Evolutionary conservation across 495 filamentous ascomycete genomes (phyloP).

Genomic region (Aspergillus mulundensis): DNA sequence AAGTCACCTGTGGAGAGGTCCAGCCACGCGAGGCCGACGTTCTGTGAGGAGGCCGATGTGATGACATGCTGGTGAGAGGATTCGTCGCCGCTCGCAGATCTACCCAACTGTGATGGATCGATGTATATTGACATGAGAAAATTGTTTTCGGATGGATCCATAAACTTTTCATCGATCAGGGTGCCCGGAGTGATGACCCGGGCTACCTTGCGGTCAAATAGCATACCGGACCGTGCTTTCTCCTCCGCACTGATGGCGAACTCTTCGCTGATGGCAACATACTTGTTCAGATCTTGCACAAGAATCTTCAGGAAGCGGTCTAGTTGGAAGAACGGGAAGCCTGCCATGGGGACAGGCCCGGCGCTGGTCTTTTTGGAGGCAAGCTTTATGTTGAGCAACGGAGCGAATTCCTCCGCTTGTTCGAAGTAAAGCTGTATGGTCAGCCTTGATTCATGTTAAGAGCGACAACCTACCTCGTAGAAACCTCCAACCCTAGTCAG

Average conservation of each 20-base stretch:
- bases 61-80: conserved; percentile 33
- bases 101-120: conserved; percentile 26
- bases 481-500: conserved; percentile 90
- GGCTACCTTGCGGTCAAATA: conserved; percentile 79
- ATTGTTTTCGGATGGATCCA: conserved; percentile 88
- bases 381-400: conserved; percentile 83
- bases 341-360: conserved; percentile 81
- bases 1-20: conserved; percentile 94
- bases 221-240: conserved; percentile 66
- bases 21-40: conserved; percentile 84
- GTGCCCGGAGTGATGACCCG: conserved; percentile 92
- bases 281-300: conserved; percentile 82
- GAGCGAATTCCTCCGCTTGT: conserved; percentile 83
- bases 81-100: conserved; percentile 20
- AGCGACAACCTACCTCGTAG: conserved; percentile 61
- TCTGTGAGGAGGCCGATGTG: conserved; percentile 36
- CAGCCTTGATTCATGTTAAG: background rate
- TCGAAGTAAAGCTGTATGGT: conserved; percentile 73
- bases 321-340: conserved; percentile 89
- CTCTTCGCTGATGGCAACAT: conserved; percentile 93
- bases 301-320: conserved; percentile 88
- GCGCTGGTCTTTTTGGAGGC: conserved; percentile 71
- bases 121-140: conserved; percentile 76
- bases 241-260: conserved; percentile 64
- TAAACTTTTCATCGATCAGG: conserved; percentile 94